Evolutionary conservation across 371 early-diverging fungal genomes (phyloP), one percentile per base, ranked within the genome.

Genomic region (Mortierella sp.): DNA sequence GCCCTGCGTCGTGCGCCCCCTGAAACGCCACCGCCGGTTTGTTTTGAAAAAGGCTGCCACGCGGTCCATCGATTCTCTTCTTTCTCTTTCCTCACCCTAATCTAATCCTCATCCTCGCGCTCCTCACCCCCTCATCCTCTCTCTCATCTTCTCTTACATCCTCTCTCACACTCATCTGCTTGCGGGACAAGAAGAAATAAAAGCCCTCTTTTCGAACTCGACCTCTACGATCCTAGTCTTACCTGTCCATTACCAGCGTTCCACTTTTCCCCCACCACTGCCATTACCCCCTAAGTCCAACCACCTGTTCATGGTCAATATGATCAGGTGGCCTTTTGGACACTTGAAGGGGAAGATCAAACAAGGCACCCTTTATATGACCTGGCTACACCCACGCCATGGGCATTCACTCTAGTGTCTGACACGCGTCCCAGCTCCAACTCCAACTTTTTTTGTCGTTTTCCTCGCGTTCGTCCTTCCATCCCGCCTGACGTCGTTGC

Each of bases 331-430:
- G 61, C 22, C 59, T 27, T 37, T 54, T 31, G 19, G 22, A 27
- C 43, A 44, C 29, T 43, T 54, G 28, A 45, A 28, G 54, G 47
- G 45, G 61, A 13, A 54, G 61, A 61, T 41, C 47, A 60, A 25
- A 44, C 41, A 51, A 51, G 44, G 31, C 60, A 52, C 43, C 45
- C 61, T 61, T 47, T 54, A 61, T 47, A 53, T 61, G 39, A 10
- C 61, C 61, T 39, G 61, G 54, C 61, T 39, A 40, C 27, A 28
- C 29, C 31, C 34, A 52, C 53, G 54, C 61, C 46, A 46, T 52
- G 44, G 54, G 34, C 37, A 53, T 61, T 61, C 61, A 44, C 57
- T 63, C 63, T 51, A 63, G 39, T 29, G 57, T 34, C 44, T 43
- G 43, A 53, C 44, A 53, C 51, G 7, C 10, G 10, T 34, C 34